Evolutionary conservation across 257 asterid genomes (phyloP).

Genomic region (Catharanthus roseus): DNA sequence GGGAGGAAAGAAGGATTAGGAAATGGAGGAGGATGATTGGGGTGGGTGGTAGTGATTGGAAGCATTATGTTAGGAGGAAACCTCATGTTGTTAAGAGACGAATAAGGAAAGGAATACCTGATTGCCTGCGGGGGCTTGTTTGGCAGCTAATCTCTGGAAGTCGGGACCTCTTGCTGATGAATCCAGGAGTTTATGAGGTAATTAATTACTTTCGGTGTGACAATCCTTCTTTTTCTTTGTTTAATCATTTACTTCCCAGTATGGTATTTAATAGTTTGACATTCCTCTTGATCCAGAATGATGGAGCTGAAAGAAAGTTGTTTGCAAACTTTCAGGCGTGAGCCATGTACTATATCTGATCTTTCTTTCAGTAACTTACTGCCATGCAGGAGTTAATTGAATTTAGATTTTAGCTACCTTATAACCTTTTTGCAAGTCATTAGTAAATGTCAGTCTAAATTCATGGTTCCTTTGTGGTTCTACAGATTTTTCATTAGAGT

Average conservation of each 20-base stretch:
- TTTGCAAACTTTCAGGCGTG: background rate
- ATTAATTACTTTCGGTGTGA: constrained; percentile 6
- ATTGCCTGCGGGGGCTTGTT: constrained; percentile 95
- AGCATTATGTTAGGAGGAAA: constrained; percentile 87
- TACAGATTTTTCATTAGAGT: no score
- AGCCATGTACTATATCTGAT: background rate
- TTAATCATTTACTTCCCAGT: background rate
- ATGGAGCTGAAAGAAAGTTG: background rate
- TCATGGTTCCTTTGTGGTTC: background rate
- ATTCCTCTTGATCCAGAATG: background rate
- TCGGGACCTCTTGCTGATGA: constrained; percentile 94
- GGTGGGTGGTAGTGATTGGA: constrained; percentile 99
- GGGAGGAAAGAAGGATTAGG: constrained; percentile 87
- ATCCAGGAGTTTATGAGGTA: constrained; percentile 99
- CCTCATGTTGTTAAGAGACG: constrained; percentile 93
- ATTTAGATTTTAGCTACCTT: background rate
- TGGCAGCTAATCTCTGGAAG: constrained; percentile 99
- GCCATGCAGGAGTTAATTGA: background rate
- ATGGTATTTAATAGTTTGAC: background rate
- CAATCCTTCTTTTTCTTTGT: background rate
- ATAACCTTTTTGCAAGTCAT: background rate
- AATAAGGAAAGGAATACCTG: constrained; percentile 97
- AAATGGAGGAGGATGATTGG: constrained; percentile 99
- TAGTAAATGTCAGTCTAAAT: background rate
- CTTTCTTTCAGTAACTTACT: background rate